Conservation (phyloP, 371 early-diverging fungal genomes). For the Rhizopus arrhizus region DNA sequence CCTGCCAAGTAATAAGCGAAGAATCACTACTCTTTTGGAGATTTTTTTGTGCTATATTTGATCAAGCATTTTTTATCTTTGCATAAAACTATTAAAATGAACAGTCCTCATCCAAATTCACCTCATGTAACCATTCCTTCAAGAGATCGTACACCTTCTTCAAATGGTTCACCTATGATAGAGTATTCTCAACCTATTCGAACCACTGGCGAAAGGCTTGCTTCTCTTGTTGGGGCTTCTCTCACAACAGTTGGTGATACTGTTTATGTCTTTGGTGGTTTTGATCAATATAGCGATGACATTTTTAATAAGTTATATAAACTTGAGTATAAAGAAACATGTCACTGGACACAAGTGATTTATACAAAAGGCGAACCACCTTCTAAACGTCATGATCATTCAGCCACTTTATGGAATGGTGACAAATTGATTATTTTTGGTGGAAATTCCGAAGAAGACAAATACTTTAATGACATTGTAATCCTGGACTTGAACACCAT, state of each 20-base stretch:
- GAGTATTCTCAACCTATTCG: conserved; percentile 35
- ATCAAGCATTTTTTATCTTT: too few relatives aligned
- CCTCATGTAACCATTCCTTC: conserved; percentile 17
- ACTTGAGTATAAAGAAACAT: conserved; percentile 42
- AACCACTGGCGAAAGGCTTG: conserved; percentile 55
- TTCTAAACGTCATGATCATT: conserved; percentile 69
- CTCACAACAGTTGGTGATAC: conserved; percentile 51
- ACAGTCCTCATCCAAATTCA: conserved; percentile 21
- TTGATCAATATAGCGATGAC: conserved; percentile 70
- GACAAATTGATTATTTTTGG: conserved; percentile 74
- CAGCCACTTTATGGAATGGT: conserved; percentile 62
- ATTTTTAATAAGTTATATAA: conserved; percentile 68
- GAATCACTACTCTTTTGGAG: neutral
- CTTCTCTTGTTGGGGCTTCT: conserved; percentile 66
- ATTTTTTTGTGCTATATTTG: neutral
- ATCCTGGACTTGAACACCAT: conserved; percentile 60
- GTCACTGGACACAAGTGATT: conserved; percentile 60
- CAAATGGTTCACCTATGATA: conserved; percentile 23
- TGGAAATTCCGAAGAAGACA: conserved; percentile 65
- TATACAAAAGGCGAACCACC: conserved; percentile 66
- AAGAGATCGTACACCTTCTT: conserved; percentile 30
- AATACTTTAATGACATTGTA: conserved; percentile 63
- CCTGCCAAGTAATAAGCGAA: too few relatives aligned
- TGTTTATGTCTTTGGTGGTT: conserved; percentile 70
- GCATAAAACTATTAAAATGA: conserved; percentile 1